Evolutionary conservation across 495 filamentous ascomycete genomes (phyloP), one percentile per base, ranked within the genome.

Genomic region (Jackrogersella multiformis): DNA sequence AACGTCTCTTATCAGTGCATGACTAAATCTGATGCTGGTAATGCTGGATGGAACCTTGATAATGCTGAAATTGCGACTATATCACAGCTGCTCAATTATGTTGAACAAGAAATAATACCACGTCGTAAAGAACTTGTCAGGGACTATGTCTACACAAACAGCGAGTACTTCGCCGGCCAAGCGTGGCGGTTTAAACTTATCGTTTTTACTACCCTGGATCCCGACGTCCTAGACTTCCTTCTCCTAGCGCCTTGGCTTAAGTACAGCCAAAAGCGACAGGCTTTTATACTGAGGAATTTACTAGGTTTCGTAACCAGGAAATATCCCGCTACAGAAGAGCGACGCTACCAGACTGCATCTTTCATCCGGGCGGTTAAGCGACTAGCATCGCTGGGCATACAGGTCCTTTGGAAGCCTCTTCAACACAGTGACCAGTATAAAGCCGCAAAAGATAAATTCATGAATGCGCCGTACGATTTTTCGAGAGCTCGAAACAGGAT

Each of bases 151-250:
- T 51, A 51, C n/a, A 61, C 66, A 3, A 69, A 69, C 15, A 69
- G 60, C 42, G 48, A 44, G 0, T 56, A 64, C 12, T 69, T 69
- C 36, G 46, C 56, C 1, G 60, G 56, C 4, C 32, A 51, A 56
- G 48, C 61, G 1, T 49, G 15, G 36, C 34, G 49, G 16, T 64
- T 60, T 23, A 49, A 49, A 12, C 42, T 69, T 2, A 0, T 64
- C 1, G 38, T 69, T 0, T 1, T 5, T 2, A 53, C 66, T 32
- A 0, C 16, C 2, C 13, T 69, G 0, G 16, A 26, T 1, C 0
- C 10, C 6, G 6, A 5, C n/a, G 0, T 56, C 0, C 42, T 64
- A 10, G 7, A 46, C 5, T 20, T 65, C 1, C 41, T 69, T 12
- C 61, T 51, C 13, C 32, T 8, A 9, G 66, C 56, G 1, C n/a